Percentiles rank a stretch among this genome's conserved stretches.
Evolutionary conservation across 2,329 filamentous ascomycete species (phyloP).

Genomic region (Botrytis cinerea): DNA sequence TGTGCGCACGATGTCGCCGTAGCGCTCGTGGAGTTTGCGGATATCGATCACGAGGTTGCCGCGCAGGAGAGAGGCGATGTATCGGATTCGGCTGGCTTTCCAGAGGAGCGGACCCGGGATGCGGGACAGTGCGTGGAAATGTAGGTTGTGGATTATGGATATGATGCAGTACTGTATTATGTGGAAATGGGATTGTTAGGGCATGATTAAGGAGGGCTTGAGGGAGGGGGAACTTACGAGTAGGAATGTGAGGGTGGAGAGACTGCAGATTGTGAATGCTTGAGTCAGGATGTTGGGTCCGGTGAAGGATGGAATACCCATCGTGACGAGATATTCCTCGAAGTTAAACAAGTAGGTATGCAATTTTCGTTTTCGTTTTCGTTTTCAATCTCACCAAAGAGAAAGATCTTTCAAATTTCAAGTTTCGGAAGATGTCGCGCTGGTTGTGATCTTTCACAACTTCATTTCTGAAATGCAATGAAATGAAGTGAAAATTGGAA

Average conservation of each 20-base stretch:
- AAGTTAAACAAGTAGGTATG: background rate
- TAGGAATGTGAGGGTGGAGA: background rate
- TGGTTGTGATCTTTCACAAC: background rate
- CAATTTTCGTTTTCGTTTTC: no score
- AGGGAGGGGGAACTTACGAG: background rate
- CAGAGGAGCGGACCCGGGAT: conserved; percentile 35
- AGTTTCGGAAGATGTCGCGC: background rate
- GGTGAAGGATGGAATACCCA: background rate
- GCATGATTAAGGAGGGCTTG: background rate
- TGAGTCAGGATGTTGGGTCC: background rate
- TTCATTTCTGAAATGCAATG: background rate
- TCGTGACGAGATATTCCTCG: no score
- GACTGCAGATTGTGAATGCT: background rate
- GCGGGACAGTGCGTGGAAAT: conserved; percentile 34
- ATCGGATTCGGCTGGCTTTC: conserved; percentile 29
- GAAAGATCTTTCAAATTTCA: no score
- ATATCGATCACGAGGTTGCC: conserved; percentile 33
- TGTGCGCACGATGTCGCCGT: conserved; percentile 29
- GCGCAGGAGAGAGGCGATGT: background rate
- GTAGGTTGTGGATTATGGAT: conserved; percentile 17
- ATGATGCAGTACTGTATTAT: accelerated
- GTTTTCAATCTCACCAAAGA: no score
- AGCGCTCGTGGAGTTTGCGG: conserved; percentile 34
- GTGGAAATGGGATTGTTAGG: background rate
- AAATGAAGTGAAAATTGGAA: background rate